phyloP scores from a whole-genome alignment of 2,329 filamentous ascomycete genomes.

The Leptodontidium sp. region DNA sequence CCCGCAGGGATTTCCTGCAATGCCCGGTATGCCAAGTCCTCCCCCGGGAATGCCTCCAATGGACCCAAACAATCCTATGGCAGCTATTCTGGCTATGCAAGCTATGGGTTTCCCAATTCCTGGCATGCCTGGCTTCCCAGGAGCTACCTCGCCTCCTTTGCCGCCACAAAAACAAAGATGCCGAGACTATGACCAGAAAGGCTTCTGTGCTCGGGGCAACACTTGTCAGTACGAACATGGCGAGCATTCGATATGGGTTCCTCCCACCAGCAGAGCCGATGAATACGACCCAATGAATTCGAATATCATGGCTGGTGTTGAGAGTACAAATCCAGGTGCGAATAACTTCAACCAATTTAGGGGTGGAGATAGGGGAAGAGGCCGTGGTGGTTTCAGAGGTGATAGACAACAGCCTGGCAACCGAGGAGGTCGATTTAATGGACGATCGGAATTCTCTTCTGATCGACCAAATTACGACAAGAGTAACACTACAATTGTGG shows the following conservation, averaged over 20 bases:
- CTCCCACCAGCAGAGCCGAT: slow-evolving; percentile 40
- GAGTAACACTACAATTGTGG: slow-evolving; percentile 72
- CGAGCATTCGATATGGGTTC: slow-evolving; percentile 56
- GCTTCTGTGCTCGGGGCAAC: slow-evolving; percentile 73
- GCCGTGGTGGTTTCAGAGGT: slow-evolving; percentile 45
- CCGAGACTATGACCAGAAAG: slow-evolving; percentile 75
- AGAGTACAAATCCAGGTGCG: slow-evolving; percentile 25
- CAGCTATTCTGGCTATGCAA: slow-evolving; percentile 68
- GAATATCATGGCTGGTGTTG: slow-evolving; percentile 48
- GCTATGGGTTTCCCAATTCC: slow-evolving; percentile 60
- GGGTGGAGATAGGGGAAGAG: slow-evolving; percentile 42
- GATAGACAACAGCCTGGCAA: slow-evolving; percentile 36
- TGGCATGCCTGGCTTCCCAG: slow-evolving; percentile 50
- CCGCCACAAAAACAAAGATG: slow-evolving; percentile 56
- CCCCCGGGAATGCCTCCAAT: slow-evolving; percentile 55
- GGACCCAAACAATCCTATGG: slow-evolving; percentile 67
- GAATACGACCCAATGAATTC: slow-evolving; percentile 69
- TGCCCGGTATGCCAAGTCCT: slow-evolving; percentile 42
- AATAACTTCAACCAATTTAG: slow-evolving; percentile 28
- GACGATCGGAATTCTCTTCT: slow-evolving; percentile 66
- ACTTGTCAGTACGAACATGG: slow-evolving; percentile 76
- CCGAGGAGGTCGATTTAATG: slow-evolving; percentile 37
- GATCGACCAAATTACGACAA: slow-evolving; percentile 69
- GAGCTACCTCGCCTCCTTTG: slow-evolving; percentile 25
- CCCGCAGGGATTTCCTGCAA: slow-evolving; percentile 33